Evolutionary conservation across 768 basidiomycete genomes (phyloP), one percentile per base, ranked within the genome.

Genomic region (Mycena capillaripes): DNA sequence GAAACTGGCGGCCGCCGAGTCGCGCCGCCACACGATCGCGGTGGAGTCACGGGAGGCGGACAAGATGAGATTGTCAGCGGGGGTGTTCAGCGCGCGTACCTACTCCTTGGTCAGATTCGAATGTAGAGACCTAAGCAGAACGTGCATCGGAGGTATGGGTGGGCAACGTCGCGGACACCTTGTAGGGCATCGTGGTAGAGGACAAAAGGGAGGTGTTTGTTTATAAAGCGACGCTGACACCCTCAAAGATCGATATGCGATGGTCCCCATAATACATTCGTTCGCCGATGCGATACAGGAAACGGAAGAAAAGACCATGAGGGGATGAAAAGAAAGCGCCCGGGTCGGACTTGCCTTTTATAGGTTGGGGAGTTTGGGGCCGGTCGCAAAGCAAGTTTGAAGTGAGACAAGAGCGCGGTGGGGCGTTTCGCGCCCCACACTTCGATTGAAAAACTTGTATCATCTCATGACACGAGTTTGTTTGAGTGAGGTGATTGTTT

Each of bases 31-130:
- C 34, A 91, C 86, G 79, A 97, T 95, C 75, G 96, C 94, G 48
- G 96, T 95, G 19, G 94, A 86, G 87, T 98, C 97, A 79, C 97
- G 91, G 55, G 97, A 98, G 70, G 93, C 94, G 25, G 97, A 98
- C 72, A 99, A 87, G 74, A 98, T 85, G 73, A 96, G 87, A 76
- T 91, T 85, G 81, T 94, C 85, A 30, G 90, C 90, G 40, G 96
- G 95, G 52, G 95, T 91, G 63, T 84, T 89, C 72, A 98, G 85
- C 40, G 91, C 93, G 78, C 96, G 93, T 75, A 97, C 96, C 95
- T 97, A 79, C 42, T 76, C 76, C 72, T 66, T 71, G 79, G 72
- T 78, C 73, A 61, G 52, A 76, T 17, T 21, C 7, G 79, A 64
- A 30, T 46, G 63, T 23, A 58, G n/a, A 60, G 60, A 57, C 76